phyloP scores from a whole-genome alignment of 2,329 filamentous ascomycete genomes.

The Tolypocladium album region DNA sequence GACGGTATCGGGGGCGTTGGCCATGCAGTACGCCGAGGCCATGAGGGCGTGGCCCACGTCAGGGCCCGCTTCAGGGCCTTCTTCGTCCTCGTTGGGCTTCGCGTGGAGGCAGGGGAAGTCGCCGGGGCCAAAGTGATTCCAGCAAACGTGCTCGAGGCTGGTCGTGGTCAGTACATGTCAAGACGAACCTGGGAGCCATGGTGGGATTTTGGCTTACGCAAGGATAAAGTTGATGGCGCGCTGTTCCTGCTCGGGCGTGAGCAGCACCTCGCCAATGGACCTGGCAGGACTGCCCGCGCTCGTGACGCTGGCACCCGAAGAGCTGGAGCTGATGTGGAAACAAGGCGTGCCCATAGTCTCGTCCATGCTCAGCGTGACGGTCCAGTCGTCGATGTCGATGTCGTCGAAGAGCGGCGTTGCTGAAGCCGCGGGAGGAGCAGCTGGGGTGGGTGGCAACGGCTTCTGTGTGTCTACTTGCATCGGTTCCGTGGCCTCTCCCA shows the following conservation, averaged over 20 bases:
- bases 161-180: background rate
- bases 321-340: conserved; percentile 27
- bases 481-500: background rate
- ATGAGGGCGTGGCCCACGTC: conserved; percentile 30
- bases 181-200: background rate
- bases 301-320: conserved; percentile 8
- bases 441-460: background rate
- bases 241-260: conserved; percentile 29
- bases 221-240: conserved; percentile 42
- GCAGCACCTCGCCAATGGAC: conserved; percentile 12
- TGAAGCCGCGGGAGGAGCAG: background rate
- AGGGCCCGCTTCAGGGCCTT: conserved; percentile 7
- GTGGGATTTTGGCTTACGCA: conserved; percentile 25
- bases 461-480: background rate
- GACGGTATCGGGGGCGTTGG: conserved; percentile 23
- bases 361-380: conserved; percentile 30
- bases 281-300: conserved; percentile 8
- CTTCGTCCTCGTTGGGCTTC: conserved; percentile 15
- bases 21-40: conserved; percentile 31
- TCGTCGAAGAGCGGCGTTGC: conserved; percentile 18
- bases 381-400: conserved; percentile 25
- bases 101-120: conserved; percentile 24
- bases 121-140: conserved; percentile 34
- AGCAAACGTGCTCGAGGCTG: conserved; percentile 42
- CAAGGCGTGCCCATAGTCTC: conserved; percentile 29